Conservation (phyloP, 1,284 basidiomycete genomes). For the Apiotrichum akiyoshidainum region DNA sequence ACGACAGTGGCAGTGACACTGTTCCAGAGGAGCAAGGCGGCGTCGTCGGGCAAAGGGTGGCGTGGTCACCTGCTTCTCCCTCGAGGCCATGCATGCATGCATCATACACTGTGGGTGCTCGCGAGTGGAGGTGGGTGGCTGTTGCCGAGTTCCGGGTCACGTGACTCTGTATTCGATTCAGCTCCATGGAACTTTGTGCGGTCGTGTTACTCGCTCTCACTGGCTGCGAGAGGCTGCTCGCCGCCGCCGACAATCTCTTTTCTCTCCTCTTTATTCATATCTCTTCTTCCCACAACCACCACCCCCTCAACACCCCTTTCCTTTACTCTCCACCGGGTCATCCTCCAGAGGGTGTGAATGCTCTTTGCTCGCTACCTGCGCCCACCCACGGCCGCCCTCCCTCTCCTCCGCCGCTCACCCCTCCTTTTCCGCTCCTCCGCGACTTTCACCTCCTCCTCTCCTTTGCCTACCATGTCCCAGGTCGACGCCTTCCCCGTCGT, state of each 20-base stretch:
- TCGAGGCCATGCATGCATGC: no score
- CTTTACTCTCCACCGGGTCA: background rate
- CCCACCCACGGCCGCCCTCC: conserved; percentile 8
- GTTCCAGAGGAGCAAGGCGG: no score
- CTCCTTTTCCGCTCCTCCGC: background rate
- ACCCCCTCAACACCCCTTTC: background rate
- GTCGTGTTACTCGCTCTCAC: no score
- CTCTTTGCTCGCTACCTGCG: conserved; percentile 20
- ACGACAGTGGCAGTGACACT: no score
- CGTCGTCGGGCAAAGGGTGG: no score
- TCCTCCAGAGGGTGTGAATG: conserved; percentile 15
- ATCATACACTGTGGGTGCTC: no score
- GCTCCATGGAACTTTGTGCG: no score
- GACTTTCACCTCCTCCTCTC: background rate
- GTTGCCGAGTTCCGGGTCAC: no score
- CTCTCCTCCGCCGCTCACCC: background rate
- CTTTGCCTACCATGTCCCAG: conserved; percentile 27
- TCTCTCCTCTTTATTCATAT: background rate
- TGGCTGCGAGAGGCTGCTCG: no score
- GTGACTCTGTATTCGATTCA: no score
- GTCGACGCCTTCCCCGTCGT: conserved; percentile 34
- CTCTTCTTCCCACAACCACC: background rate
- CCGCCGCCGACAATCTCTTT: background rate
- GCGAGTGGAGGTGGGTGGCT: no score
- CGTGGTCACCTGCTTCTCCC: no score